Evolutionary conservation across 306 rosid genomes (phyloP), one percentile per base, ranked within the genome.

Genomic region (Prosopis cineraria): DNA sequence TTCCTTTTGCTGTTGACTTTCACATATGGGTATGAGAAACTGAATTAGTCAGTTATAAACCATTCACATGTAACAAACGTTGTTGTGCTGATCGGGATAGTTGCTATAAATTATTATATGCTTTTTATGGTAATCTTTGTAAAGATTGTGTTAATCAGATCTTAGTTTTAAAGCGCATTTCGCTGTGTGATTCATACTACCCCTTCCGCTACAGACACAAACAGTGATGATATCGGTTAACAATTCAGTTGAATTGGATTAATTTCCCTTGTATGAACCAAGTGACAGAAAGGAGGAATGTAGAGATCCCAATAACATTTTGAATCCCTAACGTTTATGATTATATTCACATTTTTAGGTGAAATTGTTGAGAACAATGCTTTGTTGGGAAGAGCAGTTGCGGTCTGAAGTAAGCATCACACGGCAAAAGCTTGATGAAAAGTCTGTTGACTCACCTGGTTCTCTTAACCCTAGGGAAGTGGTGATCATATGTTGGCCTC

Each of bases 311-410:
- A 22, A 17, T 53, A 73, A 81, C 43, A 39, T 68, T 67, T 73
- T 63, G n/a, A 33, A 64, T 69, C 41, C 43, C 74, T 73, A 75
- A 25, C 40, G 6, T 34, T 10, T n/a, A 17, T 45, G 6, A 24
- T 7, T 24, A 50, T 41, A 41, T 82, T 79, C 67, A 67, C 84
- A n/a, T 67, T 86, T 73, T 2, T 80, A 92, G 98, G 95, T 90
- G 68, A 85, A 82, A 30, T 88, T 92, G 43, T 69, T 92, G 73
- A 90, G 98, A 86, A 83, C 95, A 73, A 94, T 94, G 98, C 89
- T 94, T 67, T 87, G 87, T 73, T 90, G 97, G 98, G 98, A 92
- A 83, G 97, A 92, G 84, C 92, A 92, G 64, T 82, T 94, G 84
- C 92, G 91, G 43, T 81, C 90, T 9, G 97, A 92, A 82, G 97